Evolutionary conservation across 345 rosid genomes (phyloP), one percentile per base, ranked within the genome.

Genomic region (Moricandia arvensis): DNA sequence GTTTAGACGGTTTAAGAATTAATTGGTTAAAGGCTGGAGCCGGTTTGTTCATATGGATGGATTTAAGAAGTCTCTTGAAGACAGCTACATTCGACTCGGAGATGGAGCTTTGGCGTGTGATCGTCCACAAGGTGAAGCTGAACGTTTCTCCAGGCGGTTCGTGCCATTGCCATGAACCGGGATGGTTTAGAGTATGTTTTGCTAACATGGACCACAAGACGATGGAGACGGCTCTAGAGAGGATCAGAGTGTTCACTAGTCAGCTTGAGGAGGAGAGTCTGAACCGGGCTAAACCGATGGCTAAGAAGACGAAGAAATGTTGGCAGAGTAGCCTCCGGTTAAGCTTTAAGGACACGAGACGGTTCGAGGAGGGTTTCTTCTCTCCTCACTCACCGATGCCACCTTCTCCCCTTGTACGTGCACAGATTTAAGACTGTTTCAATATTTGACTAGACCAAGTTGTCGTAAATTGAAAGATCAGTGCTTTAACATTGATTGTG

Each of bases 101-200:
- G 71, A 84, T 79, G 47, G 80, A 41, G 6, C 80, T 92, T 0
- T 95, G 98, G 99, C 66, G 59, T 1, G 83, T 88, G 71, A 89
- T 95, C 17, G 89, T 92, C 33, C 78, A 90, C 16, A 85, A 95
- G 47, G 93, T 90, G 21, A 92, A 89, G 86, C 89, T 95, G 11
- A 92, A 92, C 33, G 92, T 95, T 9, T 92, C 98, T 5, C 98
- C 98, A 0, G 97, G 97, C 16, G 84, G 86, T 31, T 89, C 98
- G 18, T 92, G 89, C 68, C 97, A 90, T 66, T 92, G 98, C 80
- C 69, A 78, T 0, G 90, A 90, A 75, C 88, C 93, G 0, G 94
- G 99, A 2, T 95, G 97, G 99, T 95, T 92, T 76, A 80, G 99
- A 71, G 99, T 89, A 47, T 95, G 98, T 82, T 80, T 90, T 61